Percentiles rank a stretch among this genome's conserved stretches.
These are phyloP conservation scores for Lablab purpureus DNA, from an alignment of 306 rosid species.

Conservation along the genomic window DNA sequence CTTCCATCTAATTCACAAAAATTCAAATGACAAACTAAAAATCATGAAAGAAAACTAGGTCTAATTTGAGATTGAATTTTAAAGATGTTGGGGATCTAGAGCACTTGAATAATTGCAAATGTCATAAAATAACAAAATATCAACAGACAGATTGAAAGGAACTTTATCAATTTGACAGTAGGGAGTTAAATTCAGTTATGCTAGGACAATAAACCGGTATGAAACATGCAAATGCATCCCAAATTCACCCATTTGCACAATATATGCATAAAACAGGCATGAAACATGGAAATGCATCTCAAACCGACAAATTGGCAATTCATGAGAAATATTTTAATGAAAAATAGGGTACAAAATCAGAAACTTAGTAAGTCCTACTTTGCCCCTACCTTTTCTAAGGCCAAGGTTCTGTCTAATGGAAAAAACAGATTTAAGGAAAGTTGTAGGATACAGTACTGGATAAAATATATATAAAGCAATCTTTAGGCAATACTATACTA, in stretches of 20 bases:
- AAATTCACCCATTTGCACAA: slow-evolving; percentile 5
- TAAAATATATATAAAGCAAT: slow-evolving; percentile 19
- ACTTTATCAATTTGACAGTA: slow-evolving; percentile 25
- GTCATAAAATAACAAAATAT: slow-evolving; percentile 28
- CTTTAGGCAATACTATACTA: not conserved
- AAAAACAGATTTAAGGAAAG: slow-evolving; percentile 11
- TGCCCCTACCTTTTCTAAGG: not conserved
- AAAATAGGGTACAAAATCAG: slow-evolving; percentile 24
- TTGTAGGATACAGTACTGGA: slow-evolving; percentile 1
- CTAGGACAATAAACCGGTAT: not conserved
- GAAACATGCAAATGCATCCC: not conserved
- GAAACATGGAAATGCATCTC: slow-evolving; percentile 26
- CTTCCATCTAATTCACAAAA: slow-evolving; percentile 81
- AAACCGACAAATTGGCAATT: slow-evolving; percentile 19
- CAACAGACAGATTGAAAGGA: slow-evolving; percentile 19
- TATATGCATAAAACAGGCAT: slow-evolving; percentile 32
- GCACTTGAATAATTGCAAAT: slow-evolving; percentile 6
- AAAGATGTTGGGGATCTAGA: slow-evolving; percentile 5
- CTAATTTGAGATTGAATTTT: slow-evolving; percentile 24
- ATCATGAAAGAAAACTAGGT: slow-evolving; percentile 9
- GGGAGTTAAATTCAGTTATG: slow-evolving; percentile 26
- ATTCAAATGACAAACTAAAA: slow-evolving; percentile 43
- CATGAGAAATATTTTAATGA: not conserved
- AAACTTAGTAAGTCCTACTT: not conserved
- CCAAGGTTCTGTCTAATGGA: not conserved